Evolutionary conservation across 2,329 filamentous ascomycete genomes (phyloP).

Genomic region (Ceratocystis cubensis): DNA sequence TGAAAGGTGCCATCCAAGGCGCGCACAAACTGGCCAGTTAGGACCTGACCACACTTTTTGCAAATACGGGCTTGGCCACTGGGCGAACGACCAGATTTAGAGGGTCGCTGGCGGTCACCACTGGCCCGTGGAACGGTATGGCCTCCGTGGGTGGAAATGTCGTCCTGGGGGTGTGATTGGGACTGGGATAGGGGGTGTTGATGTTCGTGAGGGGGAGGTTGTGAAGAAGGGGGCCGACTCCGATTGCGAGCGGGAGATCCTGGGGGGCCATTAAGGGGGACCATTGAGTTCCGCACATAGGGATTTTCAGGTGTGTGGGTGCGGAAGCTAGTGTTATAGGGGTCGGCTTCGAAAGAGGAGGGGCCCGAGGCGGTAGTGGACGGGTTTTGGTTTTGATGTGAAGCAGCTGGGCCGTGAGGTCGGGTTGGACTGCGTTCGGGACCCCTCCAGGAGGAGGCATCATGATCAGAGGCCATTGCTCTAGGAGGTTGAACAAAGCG

Average conservation of each 20-base stretch:
- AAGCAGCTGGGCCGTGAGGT: conserved; percentile 7
- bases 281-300: conserved; percentile 14
- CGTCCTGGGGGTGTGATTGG: conserved; percentile 15
- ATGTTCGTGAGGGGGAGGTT: conserved; percentile 5
- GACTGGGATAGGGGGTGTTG: conserved; percentile 14
- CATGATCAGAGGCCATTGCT: conserved; percentile 20
- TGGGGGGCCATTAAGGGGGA: conserved; percentile 10
- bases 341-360: conserved; percentile 17
- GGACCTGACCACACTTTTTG: conserved; percentile 75
- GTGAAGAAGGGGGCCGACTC: conserved; percentile 15
- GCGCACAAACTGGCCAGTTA: conserved; percentile 92
- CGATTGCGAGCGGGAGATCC: conserved; percentile 19
- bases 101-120: conserved; percentile 16
- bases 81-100: conserved; percentile 38
- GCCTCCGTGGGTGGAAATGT: neutral
- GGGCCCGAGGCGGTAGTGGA: conserved; percentile 9
- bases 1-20: conserved; percentile 90
- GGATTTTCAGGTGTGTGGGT: conserved; percentile 19
- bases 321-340: conserved; percentile 13
- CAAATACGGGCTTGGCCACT: conserved; percentile 54
- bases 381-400: neutral
- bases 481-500: neutral
- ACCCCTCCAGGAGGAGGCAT: conserved; percentile 20
- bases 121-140: conserved; percentile 11
- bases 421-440: conserved; percentile 19